Percentiles rank a stretch among this genome's conserved stretches.
Conservation (phyloP, 805 yeast species). For the Phaffomyces antillensis region DNA sequence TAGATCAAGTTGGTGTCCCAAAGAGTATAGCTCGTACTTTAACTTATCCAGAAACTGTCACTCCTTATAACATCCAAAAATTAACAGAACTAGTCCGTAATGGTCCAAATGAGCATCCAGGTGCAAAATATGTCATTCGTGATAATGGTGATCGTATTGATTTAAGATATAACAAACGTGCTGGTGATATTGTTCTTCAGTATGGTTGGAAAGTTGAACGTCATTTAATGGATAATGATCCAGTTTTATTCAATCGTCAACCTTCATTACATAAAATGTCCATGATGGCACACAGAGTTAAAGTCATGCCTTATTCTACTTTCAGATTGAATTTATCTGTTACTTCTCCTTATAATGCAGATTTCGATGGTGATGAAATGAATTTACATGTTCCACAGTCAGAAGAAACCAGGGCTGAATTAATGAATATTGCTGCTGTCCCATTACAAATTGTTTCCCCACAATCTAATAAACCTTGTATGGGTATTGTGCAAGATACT, state of each 20-base stretch:
- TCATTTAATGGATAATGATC: constrained; percentile 95
- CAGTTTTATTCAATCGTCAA: constrained; percentile 97
- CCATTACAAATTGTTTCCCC: constrained; percentile 98
- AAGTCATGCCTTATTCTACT: constrained; percentile 97
- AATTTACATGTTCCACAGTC: constrained; percentile 89
- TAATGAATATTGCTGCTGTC: constrained; percentile 91
- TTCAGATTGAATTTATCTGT: constrained; percentile 95
- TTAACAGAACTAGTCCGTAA: constrained; percentile 90
- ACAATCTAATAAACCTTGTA: constrained; percentile 96
- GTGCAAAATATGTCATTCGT: constrained; percentile 97
- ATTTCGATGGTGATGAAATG: constrained; percentile 99
- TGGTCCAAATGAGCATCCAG: constrained; percentile 99
- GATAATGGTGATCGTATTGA: constrained; percentile 99
- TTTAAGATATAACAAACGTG: constrained; percentile 92
- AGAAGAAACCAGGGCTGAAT: constrained; percentile 95
- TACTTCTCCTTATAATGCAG: constrained; percentile 99
- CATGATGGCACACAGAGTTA: constrained; percentile 99
- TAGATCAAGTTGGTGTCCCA: constrained; percentile 99
- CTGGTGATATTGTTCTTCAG: constrained; percentile 95
- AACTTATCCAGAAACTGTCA: constrained; percentile 94
- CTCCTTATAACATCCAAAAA: constrained; percentile 93
- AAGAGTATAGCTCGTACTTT: constrained; percentile 91
- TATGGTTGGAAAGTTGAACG: constrained; percentile 99
- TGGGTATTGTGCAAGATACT: constrained; percentile 99
- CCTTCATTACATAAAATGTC: constrained; percentile 99